Evolutionary conservation across 2,329 filamentous ascomycete species (phyloP), one percentile per base, ranked within the genome.

Genomic region (Alternaria incomplexa): DNA sequence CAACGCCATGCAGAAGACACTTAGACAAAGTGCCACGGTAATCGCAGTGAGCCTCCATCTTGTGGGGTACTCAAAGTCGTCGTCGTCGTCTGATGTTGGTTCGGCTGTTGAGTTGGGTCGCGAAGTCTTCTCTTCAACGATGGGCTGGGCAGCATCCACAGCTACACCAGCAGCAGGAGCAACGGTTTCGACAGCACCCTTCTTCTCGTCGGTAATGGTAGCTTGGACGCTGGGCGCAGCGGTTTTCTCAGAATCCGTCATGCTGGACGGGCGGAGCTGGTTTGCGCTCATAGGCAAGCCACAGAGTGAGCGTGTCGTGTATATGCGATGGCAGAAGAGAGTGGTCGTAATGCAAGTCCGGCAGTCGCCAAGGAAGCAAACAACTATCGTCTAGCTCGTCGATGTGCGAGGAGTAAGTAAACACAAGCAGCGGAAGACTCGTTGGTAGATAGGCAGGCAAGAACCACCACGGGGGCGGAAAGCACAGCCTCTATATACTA

Each of bases 1-100:
- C 69, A 80, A 58, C 17, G 78, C 77, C 76, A 79, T 79, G 56
- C 77, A 80, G 53, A 80, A 80, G n/a, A 80, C 76, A 8, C 73
- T 76, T 32, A 80, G 63, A 50, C 76, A 78, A 10, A 80, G 63
- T 13, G 76, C 77, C 15, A 77, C 52, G 6, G 75, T 78, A 57
- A 79, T 80, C 47, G 71, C 70, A 6, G 68, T 59, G 6, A 80
- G 68, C 57, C 73, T 77, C 73, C 74, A 78, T 55, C 72, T 70
- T 2, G 71, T 77, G 0, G 77, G 77, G 51, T 80, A 80, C n/a
- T 77, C 77, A 50, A 76, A 73, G 22, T 73, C 63, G 28, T 74
- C 75, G 5, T 74, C 75, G 6, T 73, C 69, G 6, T 76, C 73
- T 40, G 57, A 45, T 22, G 61, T 43, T 23, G 56, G 62, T 61